These are phyloP conservation scores for Ichthyophthirius multifiliis DNA, from an alignment of 169 alveolate species.

Conservation along the genomic window DNA sequence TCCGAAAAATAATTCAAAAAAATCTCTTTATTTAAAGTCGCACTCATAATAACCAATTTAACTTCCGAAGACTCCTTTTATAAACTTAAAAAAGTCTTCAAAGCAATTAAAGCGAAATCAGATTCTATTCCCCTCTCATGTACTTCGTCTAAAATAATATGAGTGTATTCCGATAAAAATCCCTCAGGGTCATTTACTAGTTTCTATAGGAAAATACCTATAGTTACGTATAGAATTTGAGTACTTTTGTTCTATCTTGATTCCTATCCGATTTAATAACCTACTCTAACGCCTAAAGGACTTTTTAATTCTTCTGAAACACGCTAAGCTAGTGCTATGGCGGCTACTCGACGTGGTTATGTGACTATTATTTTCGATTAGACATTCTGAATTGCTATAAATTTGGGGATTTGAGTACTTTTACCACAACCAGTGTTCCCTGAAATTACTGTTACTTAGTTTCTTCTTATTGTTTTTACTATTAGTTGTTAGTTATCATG, in stretches of 20 bases:
- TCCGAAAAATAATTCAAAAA: slow-evolving; percentile 71
- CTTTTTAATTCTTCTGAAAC: slow-evolving; percentile 61
- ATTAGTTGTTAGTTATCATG: slow-evolving; percentile 45
- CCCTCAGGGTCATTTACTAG: slow-evolving; percentile 64
- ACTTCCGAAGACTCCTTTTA: slow-evolving; percentile 4
- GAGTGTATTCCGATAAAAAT: slow-evolving; percentile 47
- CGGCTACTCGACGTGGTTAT: slow-evolving; percentile 84
- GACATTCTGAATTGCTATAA: slow-evolving; percentile 64
- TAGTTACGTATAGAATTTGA: slow-evolving; percentile 74
- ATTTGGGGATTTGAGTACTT: slow-evolving; percentile 97
- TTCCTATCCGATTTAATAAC: slow-evolving; percentile 81
- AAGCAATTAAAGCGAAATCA: slow-evolving; percentile 75
- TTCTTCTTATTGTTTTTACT: slow-evolving; percentile 35
- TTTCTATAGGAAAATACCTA: slow-evolving; percentile 83
- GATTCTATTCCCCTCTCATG: slow-evolving; percentile 86
- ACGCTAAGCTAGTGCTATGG: slow-evolving; percentile 67
- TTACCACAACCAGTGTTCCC: slow-evolving; percentile 99
- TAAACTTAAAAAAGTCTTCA: slow-evolving; percentile 58
- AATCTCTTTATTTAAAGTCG: slow-evolving; percentile 70
- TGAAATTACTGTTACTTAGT: slow-evolving; percentile 63
- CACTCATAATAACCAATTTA: slow-evolving; percentile 83
- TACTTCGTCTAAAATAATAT: slow-evolving; percentile 84
- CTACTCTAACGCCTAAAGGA: slow-evolving; percentile 62
- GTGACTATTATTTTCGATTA: slow-evolving; percentile 54
- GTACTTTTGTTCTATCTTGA: slow-evolving; percentile 39